phyloP scores from a whole-genome alignment of 2,329 filamentous ascomycete genomes.

The Beauveria bassiana region DNA sequence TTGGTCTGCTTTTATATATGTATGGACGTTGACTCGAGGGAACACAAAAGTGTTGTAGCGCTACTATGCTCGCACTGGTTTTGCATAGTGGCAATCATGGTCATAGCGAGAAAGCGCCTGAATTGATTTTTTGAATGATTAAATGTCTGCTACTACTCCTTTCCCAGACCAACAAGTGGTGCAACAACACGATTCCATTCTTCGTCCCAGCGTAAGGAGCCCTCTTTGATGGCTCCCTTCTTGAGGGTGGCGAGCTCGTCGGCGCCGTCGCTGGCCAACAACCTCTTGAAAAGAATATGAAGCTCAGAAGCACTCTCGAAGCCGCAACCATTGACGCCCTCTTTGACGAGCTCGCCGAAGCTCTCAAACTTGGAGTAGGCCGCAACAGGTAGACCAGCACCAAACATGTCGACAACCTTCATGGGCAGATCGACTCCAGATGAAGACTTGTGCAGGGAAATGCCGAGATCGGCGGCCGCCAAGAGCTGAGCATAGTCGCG shows the following conservation, averaged over 20 bases:
- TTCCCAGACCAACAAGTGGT: constrained; percentile 51
- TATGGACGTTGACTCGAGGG: background rate
- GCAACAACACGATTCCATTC: constrained; percentile 86
- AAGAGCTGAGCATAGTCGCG: constrained; percentile 79
- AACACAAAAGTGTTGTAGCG: background rate
- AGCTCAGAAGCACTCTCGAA: constrained; percentile 69
- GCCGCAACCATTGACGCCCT: constrained; percentile 77
- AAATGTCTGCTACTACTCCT: constrained; percentile 9
- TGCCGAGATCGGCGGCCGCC: constrained; percentile 77
- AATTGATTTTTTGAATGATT: background rate
- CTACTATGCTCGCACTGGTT: background rate
- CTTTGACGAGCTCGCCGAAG: constrained; percentile 82
- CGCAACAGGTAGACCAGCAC: constrained; percentile 80
- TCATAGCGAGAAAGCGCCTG: background rate
- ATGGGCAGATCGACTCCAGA: constrained; percentile 95
- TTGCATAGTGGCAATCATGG: background rate
- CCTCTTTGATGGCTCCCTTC: constrained; percentile 65
- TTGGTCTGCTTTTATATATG: background rate
- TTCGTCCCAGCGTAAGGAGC: constrained; percentile 74
- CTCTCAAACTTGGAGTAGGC: constrained; percentile 83
- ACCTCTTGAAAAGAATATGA: constrained; percentile 49
- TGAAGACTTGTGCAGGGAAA: constrained; percentile 87
- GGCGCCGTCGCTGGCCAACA: constrained; percentile 49
- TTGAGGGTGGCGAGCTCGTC: constrained; percentile 54
- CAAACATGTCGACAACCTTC: constrained; percentile 99